Conservation (phyloP, 2,329 filamentous ascomycete genomes). For the Cercospora sp. region DNA sequence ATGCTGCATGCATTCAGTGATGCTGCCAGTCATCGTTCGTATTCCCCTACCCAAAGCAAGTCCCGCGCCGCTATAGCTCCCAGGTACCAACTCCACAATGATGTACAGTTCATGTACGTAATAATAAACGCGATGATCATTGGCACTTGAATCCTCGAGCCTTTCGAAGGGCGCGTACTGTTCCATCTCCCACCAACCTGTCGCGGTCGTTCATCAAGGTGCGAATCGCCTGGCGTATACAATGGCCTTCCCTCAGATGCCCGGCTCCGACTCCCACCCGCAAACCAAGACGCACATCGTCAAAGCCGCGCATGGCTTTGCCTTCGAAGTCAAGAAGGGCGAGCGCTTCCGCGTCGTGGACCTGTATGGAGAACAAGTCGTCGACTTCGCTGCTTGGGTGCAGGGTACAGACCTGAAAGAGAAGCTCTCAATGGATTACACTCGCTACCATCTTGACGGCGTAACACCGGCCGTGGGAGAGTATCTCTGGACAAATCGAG, state of each 20-base stretch:
- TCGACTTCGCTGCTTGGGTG: slow-evolving; percentile 46
- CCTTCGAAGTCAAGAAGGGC: slow-evolving; percentile 41
- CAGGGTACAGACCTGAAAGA: slow-evolving; percentile 35
- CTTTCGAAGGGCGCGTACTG: background rate
- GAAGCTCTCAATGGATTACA: slow-evolving; percentile 45
- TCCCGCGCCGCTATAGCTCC: background rate
- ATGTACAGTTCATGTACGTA: background rate
- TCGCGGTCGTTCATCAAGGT: background rate
- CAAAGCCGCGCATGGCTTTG: slow-evolving; percentile 36
- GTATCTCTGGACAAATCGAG: slow-evolving; percentile 42
- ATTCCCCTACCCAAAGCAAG: background rate
- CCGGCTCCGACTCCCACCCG: background rate
- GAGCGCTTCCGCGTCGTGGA: slow-evolving; percentile 44
- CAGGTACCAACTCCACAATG: background rate
- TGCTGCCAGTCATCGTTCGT: background rate
- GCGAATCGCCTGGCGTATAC: background rate
- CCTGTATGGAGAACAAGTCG: slow-evolving; percentile 44
- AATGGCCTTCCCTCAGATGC: background rate
- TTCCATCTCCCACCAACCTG: background rate
- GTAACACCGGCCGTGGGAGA: slow-evolving; percentile 42
- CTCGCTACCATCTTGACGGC: slow-evolving; percentile 42
- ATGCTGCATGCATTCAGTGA: background rate
- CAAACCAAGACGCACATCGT: slow-evolving; percentile 30
- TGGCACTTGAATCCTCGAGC: background rate
- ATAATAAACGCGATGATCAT: background rate